Base-by-base conservation (phyloP, 1,284 basidiomycete species). In the Cryptococcus depauperatus region DNA sequence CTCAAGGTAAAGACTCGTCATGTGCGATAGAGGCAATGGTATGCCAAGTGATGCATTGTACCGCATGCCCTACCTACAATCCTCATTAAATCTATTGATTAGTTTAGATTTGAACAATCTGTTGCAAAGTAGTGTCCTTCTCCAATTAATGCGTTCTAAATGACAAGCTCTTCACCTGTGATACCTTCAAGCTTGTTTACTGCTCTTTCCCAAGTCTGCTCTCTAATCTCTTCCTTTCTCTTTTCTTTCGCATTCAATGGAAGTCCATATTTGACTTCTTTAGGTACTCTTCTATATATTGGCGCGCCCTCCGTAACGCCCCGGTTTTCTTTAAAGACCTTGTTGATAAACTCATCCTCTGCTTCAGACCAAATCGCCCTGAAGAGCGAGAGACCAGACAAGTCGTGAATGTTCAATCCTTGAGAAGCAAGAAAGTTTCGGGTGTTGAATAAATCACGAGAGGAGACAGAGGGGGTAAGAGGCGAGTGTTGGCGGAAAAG, bases 221-320 rank as follows among this genome's bases (percentile, higher is more conserved):
- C 47, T 44, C 60, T 51, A 6, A 55, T 32, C 26, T 48, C 51
- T 33, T 61, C 58, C 21, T 34, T 47, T 42, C 52, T 42, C 41
- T 50, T 40, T 37, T 43, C 45, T 51, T 57, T 62, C 18, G 61
- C 60, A 30, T 46, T 56, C 45, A 64, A 44, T 3, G 68, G 66
- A 40, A 61, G 57, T 7, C 61, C 62, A 50, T 64, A 70, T 33
- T 52, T 46, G 23, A 61, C 44, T 51, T 63, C 61, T 62, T 79
- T 77, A 62, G 76, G 79, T 41, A 76, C 74, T 46, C 74, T 75
- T 18, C 81, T 83, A 68, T 77, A 90, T 38, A 73, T 72, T 16
- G 84, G 82, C 62, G 87, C 85, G 30, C 75, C 43, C 22, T 41
- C 48, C 26, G 41, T 18, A 34, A 44, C 50, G 11, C 57, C 53